Evolutionary conservation across 2,329 filamentous ascomycete species (phyloP).

Genomic region (Pseudogymnoascus sp.): DNA sequence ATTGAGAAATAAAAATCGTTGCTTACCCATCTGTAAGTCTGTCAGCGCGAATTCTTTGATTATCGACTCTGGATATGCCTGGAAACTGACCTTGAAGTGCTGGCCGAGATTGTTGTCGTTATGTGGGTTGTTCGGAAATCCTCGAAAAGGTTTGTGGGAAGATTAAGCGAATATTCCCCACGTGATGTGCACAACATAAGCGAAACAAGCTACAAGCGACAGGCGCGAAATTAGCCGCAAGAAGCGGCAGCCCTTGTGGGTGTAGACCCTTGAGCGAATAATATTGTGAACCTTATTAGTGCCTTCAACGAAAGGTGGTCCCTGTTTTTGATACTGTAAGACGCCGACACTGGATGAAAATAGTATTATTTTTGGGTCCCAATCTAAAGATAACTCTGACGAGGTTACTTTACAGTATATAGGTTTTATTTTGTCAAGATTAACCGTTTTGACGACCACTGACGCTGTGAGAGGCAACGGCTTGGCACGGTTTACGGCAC

Average conservation of each 20-base stretch:
- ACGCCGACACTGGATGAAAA: neutral
- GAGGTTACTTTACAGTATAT: neutral
- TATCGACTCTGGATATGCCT: slow-evolving; percentile 17
- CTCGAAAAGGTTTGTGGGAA: slow-evolving; percentile 9
- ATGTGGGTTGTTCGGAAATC: slow-evolving; percentile 14
- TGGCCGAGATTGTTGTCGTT: slow-evolving; percentile 41
- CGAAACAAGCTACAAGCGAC: slow-evolving; percentile 5
- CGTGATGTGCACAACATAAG: slow-evolving; percentile 5
- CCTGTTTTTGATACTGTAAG: neutral
- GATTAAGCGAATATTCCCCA: slow-evolving; percentile 7
- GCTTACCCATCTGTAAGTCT: slow-evolving; percentile 55
- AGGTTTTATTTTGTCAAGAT: neutral
- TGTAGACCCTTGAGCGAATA: slow-evolving; percentile 2
- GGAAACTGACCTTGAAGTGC: slow-evolving; percentile 41
- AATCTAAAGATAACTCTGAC: neutral
- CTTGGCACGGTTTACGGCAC: neutral
- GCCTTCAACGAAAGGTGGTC: neutral
- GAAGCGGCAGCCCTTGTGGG: neutral
- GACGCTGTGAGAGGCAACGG: neutral
- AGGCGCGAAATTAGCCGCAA: slow-evolving; percentile 2
- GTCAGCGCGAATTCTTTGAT: slow-evolving; percentile 25
- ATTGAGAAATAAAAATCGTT: slow-evolving; percentile 23
- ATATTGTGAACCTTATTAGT: neutral
- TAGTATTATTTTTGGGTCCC: neutral
- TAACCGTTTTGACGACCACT: neutral